A percentile compares a stretch with the other conserved stretches of the same genome.
These are phyloP conservation scores for Gossypium schwendimanii DNA, from an alignment of 441 rosid species.

Conservation along the genomic window DNA sequence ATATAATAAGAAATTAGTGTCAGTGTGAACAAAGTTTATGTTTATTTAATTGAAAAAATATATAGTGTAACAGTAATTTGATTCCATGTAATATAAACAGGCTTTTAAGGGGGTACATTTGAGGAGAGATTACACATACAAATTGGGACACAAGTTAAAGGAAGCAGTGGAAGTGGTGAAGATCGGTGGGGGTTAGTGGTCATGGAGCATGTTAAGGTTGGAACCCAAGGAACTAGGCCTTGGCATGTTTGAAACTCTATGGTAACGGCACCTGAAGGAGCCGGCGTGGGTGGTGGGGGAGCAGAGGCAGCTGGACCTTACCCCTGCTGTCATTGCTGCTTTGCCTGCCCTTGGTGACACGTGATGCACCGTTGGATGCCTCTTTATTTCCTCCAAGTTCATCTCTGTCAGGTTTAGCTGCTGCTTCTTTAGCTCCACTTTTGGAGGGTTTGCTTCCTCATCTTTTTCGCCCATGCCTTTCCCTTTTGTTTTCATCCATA, in stretches of 20 bases:
- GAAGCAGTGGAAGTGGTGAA: no score
- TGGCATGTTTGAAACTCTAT: not conserved
- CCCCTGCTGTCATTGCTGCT: not conserved
- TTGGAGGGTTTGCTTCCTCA: not conserved
- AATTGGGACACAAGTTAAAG: not conserved
- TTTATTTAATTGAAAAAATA: not conserved
- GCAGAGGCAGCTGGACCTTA: constrained; percentile 16
- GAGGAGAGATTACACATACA: not conserved
- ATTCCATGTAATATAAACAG: not conserved
- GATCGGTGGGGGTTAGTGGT: not conserved
- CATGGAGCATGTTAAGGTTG: not conserved
- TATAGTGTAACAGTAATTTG: not conserved
- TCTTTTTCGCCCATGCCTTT: constrained; percentile 2
- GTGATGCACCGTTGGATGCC: constrained; percentile 5
- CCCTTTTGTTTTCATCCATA: not conserved
- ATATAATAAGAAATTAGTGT: no score
- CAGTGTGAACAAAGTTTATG: not conserved
- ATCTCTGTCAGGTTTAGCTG: not conserved
- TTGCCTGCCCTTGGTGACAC: not conserved
- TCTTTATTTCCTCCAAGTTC: not conserved
- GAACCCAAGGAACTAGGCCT: constrained; percentile 11
- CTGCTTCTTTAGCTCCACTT: not conserved
- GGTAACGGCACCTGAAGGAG: constrained; percentile 22
- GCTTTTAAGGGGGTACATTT: not conserved
- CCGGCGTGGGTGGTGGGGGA: constrained; percentile 21